Evolutionary conservation across 2,329 filamentous ascomycete species (phyloP).

Genomic region (Reticulascus tulasneorum): DNA sequence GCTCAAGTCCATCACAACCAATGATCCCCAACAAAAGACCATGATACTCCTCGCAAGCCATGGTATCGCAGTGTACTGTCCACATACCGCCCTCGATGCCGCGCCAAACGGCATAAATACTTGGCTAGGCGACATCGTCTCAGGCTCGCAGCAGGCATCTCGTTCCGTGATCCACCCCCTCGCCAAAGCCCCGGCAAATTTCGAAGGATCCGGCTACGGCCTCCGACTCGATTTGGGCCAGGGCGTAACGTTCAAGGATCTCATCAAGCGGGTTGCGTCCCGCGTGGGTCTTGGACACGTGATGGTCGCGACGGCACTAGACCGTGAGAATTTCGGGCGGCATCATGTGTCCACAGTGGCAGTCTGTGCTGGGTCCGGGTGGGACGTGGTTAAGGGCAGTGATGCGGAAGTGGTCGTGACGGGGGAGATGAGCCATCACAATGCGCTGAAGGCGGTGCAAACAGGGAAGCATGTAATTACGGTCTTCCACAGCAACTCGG

Average conservation of each 20-base stretch:
- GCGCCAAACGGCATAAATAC: slow-evolving; percentile 82
- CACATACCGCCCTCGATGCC: slow-evolving; percentile 91
- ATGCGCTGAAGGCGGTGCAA: slow-evolving; percentile 82
- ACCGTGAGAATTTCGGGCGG: slow-evolving; percentile 35
- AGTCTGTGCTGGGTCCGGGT: slow-evolving; percentile 87
- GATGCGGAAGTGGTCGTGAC: slow-evolving; percentile 81
- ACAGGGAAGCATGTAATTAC: slow-evolving; percentile 77
- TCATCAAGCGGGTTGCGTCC: slow-evolving; percentile 55
- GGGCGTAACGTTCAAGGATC: slow-evolving; percentile 34
- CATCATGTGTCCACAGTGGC: slow-evolving; percentile 64
- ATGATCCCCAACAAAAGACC: slow-evolving; percentile 81
- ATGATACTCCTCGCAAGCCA: slow-evolving; percentile 77
- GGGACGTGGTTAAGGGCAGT: slow-evolving; percentile 65
- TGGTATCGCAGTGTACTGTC: slow-evolving; percentile 92
- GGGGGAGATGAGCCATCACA: slow-evolving; percentile 91
- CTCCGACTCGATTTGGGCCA: slow-evolving; percentile 39
- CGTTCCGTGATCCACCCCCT: slow-evolving; percentile 44
- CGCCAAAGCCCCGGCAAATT: slow-evolving; percentile 32
- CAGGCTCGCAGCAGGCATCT: slow-evolving; percentile 40
- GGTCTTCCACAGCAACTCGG: slow-evolving; percentile 90
- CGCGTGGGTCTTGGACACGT: slow-evolving; percentile 61
- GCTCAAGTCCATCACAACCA: slow-evolving; percentile 80
- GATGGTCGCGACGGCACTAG: slow-evolving; percentile 44
- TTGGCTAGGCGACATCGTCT: slow-evolving; percentile 87
- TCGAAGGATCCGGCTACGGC: slow-evolving; percentile 50